Base-by-base conservation (phyloP, 208 protist species). In the Crithidia expoeki region DNA sequence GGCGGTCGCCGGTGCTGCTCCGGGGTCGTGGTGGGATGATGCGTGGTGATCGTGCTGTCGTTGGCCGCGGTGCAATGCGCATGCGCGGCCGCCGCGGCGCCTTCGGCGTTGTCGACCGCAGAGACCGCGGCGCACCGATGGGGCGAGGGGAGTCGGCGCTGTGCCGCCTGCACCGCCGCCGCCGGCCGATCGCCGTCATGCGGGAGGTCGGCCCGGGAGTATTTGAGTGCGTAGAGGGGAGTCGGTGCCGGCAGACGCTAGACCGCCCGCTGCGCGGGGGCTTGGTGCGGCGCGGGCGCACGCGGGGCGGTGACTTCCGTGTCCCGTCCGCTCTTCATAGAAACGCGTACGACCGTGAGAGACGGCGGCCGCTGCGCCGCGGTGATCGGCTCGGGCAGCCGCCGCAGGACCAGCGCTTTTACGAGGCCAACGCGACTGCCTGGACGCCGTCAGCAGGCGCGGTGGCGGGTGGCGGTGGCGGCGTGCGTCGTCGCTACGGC, bases 151-250 rank as follows among this genome's bases (percentile, higher is more conserved):
- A 68, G 81, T 89, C 57, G 19, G 81, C 70, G 32, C 47, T 84
- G 38, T 96, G 92, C 77, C 76, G 80, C 63, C 27, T 89, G 51
- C 92, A 96, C 61, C 82, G 85, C 40, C 80, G 83, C 21, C 72
- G 80, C 7, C 88, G 92, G 53, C 85, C 84, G 30, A 52, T 80
- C 23, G 21, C 72, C 52, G 80, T 90, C 27, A 92, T 94, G 92
- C 74, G 79, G n/a, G 79, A 94, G 69, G 85, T 94, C 19, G 80
- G 79, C 30, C 59, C 65, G 6, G 87, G 84, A 0, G 79, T 90
- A 66, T 96, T 80, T 74, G 83, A 93, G 74, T 96, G 92, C 58
- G 36, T 84, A 34, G 80, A 83, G 21, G 77, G 84, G 25, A 74
- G 38, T 49, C 71, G 71, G 2, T 76, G 71, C 60, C 59, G 67